Conservation (phyloP, 306 rosid genomes). For the Prunus fruticosa region DNA sequence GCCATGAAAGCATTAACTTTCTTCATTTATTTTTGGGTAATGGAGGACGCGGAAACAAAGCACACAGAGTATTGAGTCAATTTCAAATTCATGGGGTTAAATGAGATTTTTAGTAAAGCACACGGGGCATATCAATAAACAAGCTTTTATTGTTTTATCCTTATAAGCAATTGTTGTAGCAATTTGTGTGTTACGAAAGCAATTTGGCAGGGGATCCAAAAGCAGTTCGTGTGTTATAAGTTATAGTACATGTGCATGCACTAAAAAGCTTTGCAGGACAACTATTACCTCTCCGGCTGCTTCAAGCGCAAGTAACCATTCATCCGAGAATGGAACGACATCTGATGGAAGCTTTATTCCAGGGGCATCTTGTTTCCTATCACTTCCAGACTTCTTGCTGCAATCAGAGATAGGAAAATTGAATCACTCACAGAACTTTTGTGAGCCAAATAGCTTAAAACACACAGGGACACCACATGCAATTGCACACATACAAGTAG, state of each 20-base stretch:
- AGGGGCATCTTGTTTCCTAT: constrained; percentile 39
- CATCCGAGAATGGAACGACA: constrained; percentile 78
- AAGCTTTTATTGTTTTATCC: too few relatives aligned
- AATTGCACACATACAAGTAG: background rate
- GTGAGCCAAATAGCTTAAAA: background rate
- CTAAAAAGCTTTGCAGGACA: background rate
- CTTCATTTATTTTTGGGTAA: too few relatives aligned
- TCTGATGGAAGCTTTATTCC: constrained; percentile 49
- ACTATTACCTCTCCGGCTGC: constrained; percentile 88
- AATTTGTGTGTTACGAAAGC: too few relatives aligned
- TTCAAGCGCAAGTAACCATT: constrained; percentile 93
- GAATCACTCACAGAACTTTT: constrained; percentile 10
- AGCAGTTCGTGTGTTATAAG: background rate
- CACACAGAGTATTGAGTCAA: too few relatives aligned
- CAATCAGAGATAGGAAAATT: constrained; percentile 16
- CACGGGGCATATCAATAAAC: too few relatives aligned
- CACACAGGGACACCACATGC: background rate
- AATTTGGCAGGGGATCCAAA: background rate
- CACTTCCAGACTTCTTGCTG: constrained; percentile 39
- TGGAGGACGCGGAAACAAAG: too few relatives aligned
- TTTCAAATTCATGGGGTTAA: too few relatives aligned
- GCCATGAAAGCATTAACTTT: background rate
- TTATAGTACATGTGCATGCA: background rate
- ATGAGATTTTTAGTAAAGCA: too few relatives aligned
- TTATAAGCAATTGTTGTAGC: too few relatives aligned